Base-by-base conservation (phyloP, 1,139 yeast genomes). In the Zygotorulaspora mrakii region DNA sequence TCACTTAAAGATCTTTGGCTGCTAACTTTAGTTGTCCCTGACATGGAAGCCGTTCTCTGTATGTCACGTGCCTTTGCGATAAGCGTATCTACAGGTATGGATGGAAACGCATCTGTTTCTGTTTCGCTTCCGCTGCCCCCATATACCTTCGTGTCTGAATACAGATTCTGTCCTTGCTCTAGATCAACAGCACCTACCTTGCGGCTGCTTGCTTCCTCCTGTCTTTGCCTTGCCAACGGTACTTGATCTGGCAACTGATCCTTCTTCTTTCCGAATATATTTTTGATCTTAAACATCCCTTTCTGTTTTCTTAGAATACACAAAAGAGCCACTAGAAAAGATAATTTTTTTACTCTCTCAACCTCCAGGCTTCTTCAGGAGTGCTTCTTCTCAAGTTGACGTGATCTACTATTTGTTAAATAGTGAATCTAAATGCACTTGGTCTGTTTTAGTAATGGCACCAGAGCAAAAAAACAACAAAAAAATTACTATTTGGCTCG, bases 251-350 rank as follows among this genome's bases (percentile, higher is more conserved):
- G 11, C 27, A 24, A 10, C 30, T 38, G 37, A 35, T 44, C 38
- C 35, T 31, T 38, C 35, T 44, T 44, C 35, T 35, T 38, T n/a
- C 44, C 39, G 35, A 44, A 44, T 17, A 44, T 38, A 25, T 36
- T 44, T 33, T 44, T 44, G 11, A 44, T 28, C 42, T 44, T 44
- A 20, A 44, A 40, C 47, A 44, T 44, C 6, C 26, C 17, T 20
- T 25, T 10, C 22, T 21, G 6, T 17, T 9, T 24, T 11, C n/a
- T 5, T 4, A 14, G 8, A 14, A 18, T 12, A 14, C 4, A n/a
- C 11, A 16, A 7, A 25, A 25, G 16, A 3, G 4, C 22, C 9
- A 20, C 10, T 8, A 12, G 14, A 14, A 25, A 25, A 7, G 5
- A 10, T 10, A 25, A 14, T n/a, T 25, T 14, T 25, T 5, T 4